phyloP scores from a whole-genome alignment of 2,329 filamentous ascomycete species.

The Penicillium corylophilum region DNA sequence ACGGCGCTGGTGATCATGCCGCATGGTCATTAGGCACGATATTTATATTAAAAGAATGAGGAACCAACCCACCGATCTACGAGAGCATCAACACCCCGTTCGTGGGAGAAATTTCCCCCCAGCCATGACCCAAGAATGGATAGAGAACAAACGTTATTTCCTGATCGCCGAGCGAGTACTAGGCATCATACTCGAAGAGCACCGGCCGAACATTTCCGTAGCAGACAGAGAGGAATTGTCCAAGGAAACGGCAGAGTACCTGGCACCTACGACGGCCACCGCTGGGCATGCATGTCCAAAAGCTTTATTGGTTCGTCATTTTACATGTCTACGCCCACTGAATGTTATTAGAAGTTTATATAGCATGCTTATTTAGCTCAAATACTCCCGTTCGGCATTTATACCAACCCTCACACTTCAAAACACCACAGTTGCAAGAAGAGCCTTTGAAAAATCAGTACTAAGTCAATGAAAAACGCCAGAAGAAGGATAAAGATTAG shows the following conservation, averaged over 20 bases:
- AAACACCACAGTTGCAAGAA: no score
- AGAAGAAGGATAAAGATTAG: background rate
- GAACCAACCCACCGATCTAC: background rate
- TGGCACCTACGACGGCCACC: no score
- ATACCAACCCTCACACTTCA: no score
- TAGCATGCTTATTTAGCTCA: no score
- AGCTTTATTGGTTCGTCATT: no score
- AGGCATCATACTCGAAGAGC: slow-evolving; percentile 7
- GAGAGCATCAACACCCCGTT: background rate
- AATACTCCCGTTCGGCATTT: no score
- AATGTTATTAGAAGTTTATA: no score
- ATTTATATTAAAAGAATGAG: slow-evolving; percentile 10
- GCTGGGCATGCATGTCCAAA: no score
- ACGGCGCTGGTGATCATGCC: background rate
- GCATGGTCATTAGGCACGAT: slow-evolving; percentile 5
- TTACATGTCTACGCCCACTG: no score
- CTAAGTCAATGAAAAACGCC: background rate
- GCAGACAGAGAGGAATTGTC: slow-evolving; percentile 1
- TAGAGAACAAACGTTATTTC: slow-evolving; percentile 1
- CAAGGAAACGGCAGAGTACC: background rate
- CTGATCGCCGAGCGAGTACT: slow-evolving; percentile 5
- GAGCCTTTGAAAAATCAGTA: background rate
- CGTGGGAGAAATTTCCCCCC: slow-evolving; percentile 8
- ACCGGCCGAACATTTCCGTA: slow-evolving; percentile 4
- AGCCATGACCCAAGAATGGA: slow-evolving; percentile 4